phyloP scores from a whole-genome alignment of 192 early-diverging fungal genomes.

The Linnemannia schmuckeri region DNA sequence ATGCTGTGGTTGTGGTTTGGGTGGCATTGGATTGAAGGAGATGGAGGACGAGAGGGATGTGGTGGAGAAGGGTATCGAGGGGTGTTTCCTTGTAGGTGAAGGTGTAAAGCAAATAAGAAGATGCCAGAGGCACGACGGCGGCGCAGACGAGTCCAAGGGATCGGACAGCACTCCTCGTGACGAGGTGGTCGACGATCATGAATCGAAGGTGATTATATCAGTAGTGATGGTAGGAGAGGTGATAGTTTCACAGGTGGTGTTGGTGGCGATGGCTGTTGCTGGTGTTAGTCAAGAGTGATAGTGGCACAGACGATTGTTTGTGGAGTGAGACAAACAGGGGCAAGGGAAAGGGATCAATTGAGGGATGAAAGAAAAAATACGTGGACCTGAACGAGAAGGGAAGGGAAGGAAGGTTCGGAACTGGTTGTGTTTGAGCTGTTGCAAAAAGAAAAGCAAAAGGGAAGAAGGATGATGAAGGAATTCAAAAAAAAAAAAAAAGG shows the following conservation, averaged over 20 bases:
- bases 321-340: not conserved
- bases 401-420: not conserved
- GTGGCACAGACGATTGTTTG: not conserved
- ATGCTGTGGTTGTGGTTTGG: not conserved
- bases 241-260: not conserved
- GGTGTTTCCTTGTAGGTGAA: slow-evolving; percentile 47
- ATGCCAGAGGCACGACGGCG: slow-evolving; percentile 27
- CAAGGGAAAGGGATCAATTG: not conserved
- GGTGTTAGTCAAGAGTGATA: not conserved
- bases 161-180: slow-evolving; percentile 46
- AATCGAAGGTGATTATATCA: not conserved
- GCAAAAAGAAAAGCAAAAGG: not conserved
- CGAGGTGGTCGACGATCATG: slow-evolving; percentile 55
- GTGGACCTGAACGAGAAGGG: not conserved
- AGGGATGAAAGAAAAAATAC: not conserved
- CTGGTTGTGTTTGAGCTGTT: not conserved
- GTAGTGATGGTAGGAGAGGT: not conserved
- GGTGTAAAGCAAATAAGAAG: slow-evolving; percentile 32
- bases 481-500: not conserved
- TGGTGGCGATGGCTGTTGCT: not conserved
- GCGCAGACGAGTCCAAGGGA: slow-evolving; percentile 28
- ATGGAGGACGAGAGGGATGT: slow-evolving; percentile 26
- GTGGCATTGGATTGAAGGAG: slow-evolving; percentile 43
- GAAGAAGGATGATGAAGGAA: not conserved
- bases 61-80: slow-evolving; percentile 40